phyloP scores from a whole-genome alignment of 768 basidiomycete genomes.

The Mycena belliarum region DNA sequence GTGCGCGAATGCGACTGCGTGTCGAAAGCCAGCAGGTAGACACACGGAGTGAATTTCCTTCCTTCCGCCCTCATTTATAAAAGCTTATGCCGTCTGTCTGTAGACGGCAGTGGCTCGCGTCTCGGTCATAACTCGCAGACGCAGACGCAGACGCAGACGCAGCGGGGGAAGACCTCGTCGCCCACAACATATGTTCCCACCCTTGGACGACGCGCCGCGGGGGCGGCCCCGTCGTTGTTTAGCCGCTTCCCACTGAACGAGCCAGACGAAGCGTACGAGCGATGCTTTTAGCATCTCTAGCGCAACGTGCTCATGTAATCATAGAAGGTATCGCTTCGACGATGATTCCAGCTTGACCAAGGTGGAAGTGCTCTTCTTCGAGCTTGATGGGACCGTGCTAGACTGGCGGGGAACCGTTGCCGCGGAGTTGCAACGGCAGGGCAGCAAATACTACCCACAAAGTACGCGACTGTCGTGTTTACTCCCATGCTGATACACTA shows the following conservation, averaged over 20 bases:
- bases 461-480: neutral
- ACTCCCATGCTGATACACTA: neutral
- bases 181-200: constrained; percentile 3
- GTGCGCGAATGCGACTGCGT: constrained; percentile 14
- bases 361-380: constrained; percentile 21
- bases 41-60: neutral
- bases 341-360: constrained; percentile 15
- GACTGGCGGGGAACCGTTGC: constrained; percentile 18
- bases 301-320: neutral
- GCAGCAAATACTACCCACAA: constrained; percentile 5
- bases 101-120: constrained; percentile 12
- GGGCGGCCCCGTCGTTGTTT: neutral
- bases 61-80: neutral
- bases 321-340: constrained; percentile 6
- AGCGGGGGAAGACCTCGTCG: neutral
- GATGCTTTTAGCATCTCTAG: neutral
- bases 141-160: neutral
- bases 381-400: constrained; percentile 20
- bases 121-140: constrained; percentile 9
- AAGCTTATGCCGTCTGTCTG: neutral
- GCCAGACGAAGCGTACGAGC: constrained; percentile 12
- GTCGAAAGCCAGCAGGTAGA: constrained; percentile 1
- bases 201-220: neutral
- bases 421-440: constrained; percentile 9
- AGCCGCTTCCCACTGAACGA: constrained; percentile 19